These are phyloP conservation scores for Prorocentrum cordatum DNA, from an alignment of 169 alveolate species.

Conservation along the genomic window DNA sequence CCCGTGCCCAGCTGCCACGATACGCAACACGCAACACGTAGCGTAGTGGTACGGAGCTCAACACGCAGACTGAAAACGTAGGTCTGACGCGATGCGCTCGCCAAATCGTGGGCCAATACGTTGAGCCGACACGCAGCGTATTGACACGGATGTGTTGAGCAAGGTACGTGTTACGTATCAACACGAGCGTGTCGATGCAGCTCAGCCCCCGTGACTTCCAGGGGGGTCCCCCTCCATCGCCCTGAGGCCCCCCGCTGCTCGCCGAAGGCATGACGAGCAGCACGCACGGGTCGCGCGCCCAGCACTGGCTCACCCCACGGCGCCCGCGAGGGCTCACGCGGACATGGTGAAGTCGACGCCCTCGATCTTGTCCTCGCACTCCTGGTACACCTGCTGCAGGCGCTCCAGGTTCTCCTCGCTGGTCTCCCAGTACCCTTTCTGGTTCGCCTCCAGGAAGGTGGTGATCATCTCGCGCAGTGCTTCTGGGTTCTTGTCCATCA, in stretches of 20 bases:
- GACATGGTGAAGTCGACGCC: constrained; percentile 68
- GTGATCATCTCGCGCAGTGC: constrained; percentile 61
- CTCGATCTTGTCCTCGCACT: constrained; percentile 68
- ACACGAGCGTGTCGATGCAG: neutral
- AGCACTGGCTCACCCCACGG: too few species aligned
- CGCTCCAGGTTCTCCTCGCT: constrained; percentile 64
- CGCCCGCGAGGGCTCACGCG: too few species aligned
- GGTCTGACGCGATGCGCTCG: too few species aligned
- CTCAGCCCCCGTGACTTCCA: neutral
- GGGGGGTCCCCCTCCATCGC: neutral
- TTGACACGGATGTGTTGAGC: too few species aligned
- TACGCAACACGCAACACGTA: too few species aligned
- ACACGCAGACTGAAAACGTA: too few species aligned
- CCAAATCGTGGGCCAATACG: too few species aligned
- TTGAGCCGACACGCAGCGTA: too few species aligned
- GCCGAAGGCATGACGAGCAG: neutral
- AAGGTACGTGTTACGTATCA: neutral
- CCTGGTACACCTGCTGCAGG: constrained; percentile 67
- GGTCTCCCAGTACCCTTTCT: constrained; percentile 71
- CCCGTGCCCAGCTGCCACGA: too few species aligned
- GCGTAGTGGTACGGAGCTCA: too few species aligned
- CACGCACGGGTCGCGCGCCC: neutral
- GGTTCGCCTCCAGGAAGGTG: constrained; percentile 69
- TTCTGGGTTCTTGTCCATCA: constrained; percentile 61
- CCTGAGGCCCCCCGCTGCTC: too few species aligned